Base-by-base conservation (phyloP, 2,329 filamentous ascomycete species). In the Pseudopithomyces chartarum region DNA sequence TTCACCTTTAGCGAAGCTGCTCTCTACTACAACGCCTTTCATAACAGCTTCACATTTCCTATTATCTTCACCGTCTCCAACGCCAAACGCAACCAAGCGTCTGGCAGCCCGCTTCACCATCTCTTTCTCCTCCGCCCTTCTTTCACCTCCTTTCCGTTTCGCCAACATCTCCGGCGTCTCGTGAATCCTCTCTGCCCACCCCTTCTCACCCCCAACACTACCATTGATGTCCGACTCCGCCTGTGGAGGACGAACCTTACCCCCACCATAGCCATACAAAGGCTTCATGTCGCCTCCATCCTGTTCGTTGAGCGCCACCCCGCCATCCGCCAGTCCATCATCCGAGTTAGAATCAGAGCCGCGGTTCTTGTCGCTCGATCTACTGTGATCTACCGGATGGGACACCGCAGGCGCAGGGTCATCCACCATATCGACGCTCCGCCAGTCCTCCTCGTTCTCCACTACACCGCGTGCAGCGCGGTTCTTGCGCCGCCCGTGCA, bases 101-200 rank as follows among this genome's bases (percentile, higher is more conserved):
- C 87, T 82, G 1, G 88, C 88, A 0, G 86, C 86, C n/a, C 82
- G 82, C 26, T 84, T 80, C 45, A 89, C 81, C 75, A 87, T 79
- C 68, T 90, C 87, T 22, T 82, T 73, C 68, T 81, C 78, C 56
- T 80, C 76, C 3, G 80, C 80, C 43, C 73, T 69, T 56, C 73
- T 77, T 66, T 84, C 78, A 0, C 84, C 83, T 51, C 84, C 77
- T 12, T 73, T 67, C 22, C 83, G 72, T 70, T 81, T 83, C 58
- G 77, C 72, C 36, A 79, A 66, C 76, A 83, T 81, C 61, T 82
- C 81, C 1, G 80, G 78, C 2, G 80, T 83, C 67, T 86, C 83
- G 15, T 78, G 73, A 6, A 77, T 73, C n/a, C 79, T 76, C 67
- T 86, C 84, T 5, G 81, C 81, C 58, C 78, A 73, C 0, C 84